Evolutionary conservation across 2,329 filamentous ascomycete species (phyloP).

Genomic region (Diplodia seriata): DNA sequence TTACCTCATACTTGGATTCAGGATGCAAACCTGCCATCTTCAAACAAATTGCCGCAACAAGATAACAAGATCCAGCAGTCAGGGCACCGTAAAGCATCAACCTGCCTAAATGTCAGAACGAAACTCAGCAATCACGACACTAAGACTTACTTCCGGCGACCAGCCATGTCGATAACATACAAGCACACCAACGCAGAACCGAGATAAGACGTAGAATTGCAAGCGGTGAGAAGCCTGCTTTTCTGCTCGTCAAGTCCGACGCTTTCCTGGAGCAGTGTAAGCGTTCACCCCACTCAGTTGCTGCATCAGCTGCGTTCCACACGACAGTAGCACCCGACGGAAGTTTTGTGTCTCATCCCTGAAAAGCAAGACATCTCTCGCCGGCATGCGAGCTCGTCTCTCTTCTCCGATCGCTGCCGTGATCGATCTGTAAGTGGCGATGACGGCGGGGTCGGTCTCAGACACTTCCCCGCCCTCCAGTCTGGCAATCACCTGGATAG

Average conservation of each 20-base stretch:
- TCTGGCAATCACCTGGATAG: slow-evolving; percentile 52
- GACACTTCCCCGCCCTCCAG: slow-evolving; percentile 33
- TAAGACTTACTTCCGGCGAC: slow-evolving; percentile 4
- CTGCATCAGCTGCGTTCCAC: slow-evolving; percentile 36
- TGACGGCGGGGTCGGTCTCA: slow-evolving; percentile 28
- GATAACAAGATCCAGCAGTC: slow-evolving; percentile 2
- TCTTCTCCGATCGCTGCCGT: slow-evolving; percentile 35
- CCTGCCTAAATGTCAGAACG: neutral
- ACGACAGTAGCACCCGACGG: slow-evolving; percentile 34
- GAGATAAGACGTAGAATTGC: slow-evolving; percentile 38
- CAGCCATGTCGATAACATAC: slow-evolving; percentile 38
- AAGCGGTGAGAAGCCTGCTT: slow-evolving; percentile 36
- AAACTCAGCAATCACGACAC: too few relatives aligned
- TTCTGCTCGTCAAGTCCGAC: slow-evolving; percentile 35
- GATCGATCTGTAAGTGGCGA: slow-evolving; percentile 34
- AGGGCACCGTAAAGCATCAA: slow-evolving; percentile 10
- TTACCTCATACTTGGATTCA: neutral
- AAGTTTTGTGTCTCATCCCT: slow-evolving; percentile 33
- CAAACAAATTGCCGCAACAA: neutral
- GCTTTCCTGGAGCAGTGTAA: slow-evolving; percentile 34
- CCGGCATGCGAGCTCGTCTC: slow-evolving; percentile 31
- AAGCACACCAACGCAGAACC: slow-evolving; percentile 37
- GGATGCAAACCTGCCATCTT: neutral
- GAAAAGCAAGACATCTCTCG: slow-evolving; percentile 34
- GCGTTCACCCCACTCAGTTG: slow-evolving; percentile 35